These are phyloP conservation scores for Lactifluus hygrophoroides DNA, from an alignment of 768 basidiomycete genomes.

Conservation along the genomic window DNA sequence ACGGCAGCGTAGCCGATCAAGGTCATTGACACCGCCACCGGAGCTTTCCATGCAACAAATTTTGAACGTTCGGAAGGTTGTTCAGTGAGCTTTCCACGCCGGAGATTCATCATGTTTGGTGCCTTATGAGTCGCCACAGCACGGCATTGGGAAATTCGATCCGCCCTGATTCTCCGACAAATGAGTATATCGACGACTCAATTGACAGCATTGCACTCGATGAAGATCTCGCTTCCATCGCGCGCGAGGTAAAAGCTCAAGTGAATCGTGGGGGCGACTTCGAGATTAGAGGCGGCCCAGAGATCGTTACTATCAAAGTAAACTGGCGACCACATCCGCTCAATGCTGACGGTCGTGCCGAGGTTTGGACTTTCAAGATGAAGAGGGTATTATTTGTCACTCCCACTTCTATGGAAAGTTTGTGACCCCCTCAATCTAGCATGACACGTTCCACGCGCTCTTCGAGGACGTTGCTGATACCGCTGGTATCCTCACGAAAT, in stretches of 20 bases:
- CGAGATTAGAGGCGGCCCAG: conserved; percentile 26
- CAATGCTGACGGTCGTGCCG: conserved; percentile 32
- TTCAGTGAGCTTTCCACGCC: conserved; percentile 38
- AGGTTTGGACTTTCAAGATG: conserved; percentile 46
- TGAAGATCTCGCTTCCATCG: conserved; percentile 57
- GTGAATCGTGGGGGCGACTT: conserved; percentile 21
- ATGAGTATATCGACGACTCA: conserved; percentile 36
- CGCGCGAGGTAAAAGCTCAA: conserved; percentile 31
- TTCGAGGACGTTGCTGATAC: conserved; percentile 63
- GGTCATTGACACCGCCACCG: conserved; percentile 73
- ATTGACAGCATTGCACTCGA: conserved; percentile 43
- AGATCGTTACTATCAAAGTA: conserved; percentile 44
- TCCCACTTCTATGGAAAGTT: neutral
- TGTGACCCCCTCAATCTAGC: conserved; percentile 31
- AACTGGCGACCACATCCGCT: conserved; percentile 61
- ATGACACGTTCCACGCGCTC: conserved; percentile 52
- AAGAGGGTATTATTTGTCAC: conserved; percentile 41
- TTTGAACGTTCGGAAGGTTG: conserved; percentile 47
- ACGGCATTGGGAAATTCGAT: conserved; percentile 36
- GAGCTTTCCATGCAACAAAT: conserved; percentile 45
- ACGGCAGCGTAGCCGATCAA: conserved; percentile 49
- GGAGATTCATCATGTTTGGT: neutral
- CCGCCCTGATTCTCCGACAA: conserved; percentile 41
- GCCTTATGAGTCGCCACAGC: conserved; percentile 27
- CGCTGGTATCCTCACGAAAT: conserved; percentile 39